These are phyloP conservation scores for Salix caprea DNA, from an alignment of 345 rosid species.

Conservation along the genomic window DNA sequence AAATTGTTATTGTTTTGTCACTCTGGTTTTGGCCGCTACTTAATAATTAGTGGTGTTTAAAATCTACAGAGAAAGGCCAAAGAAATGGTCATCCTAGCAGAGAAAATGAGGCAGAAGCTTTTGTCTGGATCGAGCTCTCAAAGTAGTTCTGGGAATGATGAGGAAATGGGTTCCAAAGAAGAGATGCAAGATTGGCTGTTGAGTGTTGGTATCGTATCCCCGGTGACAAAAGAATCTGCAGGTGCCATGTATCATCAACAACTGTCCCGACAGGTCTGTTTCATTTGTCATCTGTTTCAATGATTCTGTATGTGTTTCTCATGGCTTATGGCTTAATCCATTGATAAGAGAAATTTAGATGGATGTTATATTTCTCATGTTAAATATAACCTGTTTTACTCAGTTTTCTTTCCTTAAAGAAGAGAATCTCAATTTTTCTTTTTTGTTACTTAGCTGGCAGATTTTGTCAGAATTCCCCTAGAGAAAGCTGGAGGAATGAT, in stretches of 20 bases:
- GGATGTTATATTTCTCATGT: neutral
- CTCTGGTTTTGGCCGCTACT: neutral
- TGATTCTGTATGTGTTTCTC: constrained; percentile 6
- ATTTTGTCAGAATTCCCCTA: constrained; percentile 81
- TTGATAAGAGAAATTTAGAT: neutral
- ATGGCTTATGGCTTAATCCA: neutral
- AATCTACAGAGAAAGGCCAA: constrained; percentile 74
- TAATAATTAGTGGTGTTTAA: constrained; percentile 14
- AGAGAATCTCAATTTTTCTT: constrained; percentile 18
- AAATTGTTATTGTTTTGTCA: neutral
- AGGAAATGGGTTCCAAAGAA: constrained; percentile 87
- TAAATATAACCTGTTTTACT: neutral
- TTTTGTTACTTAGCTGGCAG: constrained; percentile 62
- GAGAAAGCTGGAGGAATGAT: constrained; percentile 96
- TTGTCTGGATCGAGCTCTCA: constrained; percentile 64
- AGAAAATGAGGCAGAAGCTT: constrained; percentile 88
- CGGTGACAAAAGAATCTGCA: constrained; percentile 92
- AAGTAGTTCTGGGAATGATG: constrained; percentile 50
- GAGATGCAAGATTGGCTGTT: constrained; percentile 93
- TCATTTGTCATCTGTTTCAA: constrained; percentile 11
- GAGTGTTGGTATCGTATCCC: constrained; percentile 95
- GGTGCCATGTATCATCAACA: constrained; percentile 94
- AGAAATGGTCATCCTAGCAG: constrained; percentile 91
- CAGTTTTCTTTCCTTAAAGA: neutral
- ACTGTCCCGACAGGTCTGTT: constrained; percentile 79